Evolutionary conservation across 306 rosid genomes (phyloP).

Genomic region (Ormosia emarginata): DNA sequence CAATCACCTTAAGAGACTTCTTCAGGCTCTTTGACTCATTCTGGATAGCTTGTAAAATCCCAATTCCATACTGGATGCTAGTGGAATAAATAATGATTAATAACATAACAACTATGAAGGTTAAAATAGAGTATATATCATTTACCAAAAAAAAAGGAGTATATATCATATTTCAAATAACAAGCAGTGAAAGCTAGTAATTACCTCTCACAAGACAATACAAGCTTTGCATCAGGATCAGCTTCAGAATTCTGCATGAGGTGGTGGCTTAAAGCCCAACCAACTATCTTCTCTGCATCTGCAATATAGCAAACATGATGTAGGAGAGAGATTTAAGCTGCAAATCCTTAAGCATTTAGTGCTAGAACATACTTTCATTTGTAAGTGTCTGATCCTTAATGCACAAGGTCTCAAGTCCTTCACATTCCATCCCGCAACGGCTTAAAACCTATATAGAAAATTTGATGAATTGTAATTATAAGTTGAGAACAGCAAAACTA

Average conservation of each 20-base stretch:
- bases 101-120: constrained; percentile 31
- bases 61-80: constrained; percentile 88
- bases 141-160: not conserved
- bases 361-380: constrained; percentile 74
- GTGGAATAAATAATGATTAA: constrained; percentile 38
- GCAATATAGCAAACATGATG: constrained; percentile 37
- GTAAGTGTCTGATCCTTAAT: constrained; percentile 81
- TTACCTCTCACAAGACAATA: constrained; percentile 82
- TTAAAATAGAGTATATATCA: constrained; percentile 15
- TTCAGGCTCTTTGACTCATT: constrained; percentile 91
- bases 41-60: constrained; percentile 83
- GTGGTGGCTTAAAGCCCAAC: constrained; percentile 98
- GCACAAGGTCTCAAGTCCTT: constrained; percentile 74
- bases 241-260: constrained; percentile 79
- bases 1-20: constrained; percentile 91
- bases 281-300: constrained; percentile 97
- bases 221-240: constrained; percentile 69
- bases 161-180: constrained; percentile 29
- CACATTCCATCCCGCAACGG: constrained; percentile 86
- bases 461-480: not conserved
- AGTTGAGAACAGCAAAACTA: constrained; percentile 3
- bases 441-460: constrained; percentile 69
- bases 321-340: not conserved
- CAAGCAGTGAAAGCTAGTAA: constrained; percentile 20
- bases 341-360: not conserved